These are phyloP conservation scores for Colletotrichum cereale DNA, from an alignment of 2,329 filamentous ascomycete genomes.

Conservation along the genomic window DNA sequence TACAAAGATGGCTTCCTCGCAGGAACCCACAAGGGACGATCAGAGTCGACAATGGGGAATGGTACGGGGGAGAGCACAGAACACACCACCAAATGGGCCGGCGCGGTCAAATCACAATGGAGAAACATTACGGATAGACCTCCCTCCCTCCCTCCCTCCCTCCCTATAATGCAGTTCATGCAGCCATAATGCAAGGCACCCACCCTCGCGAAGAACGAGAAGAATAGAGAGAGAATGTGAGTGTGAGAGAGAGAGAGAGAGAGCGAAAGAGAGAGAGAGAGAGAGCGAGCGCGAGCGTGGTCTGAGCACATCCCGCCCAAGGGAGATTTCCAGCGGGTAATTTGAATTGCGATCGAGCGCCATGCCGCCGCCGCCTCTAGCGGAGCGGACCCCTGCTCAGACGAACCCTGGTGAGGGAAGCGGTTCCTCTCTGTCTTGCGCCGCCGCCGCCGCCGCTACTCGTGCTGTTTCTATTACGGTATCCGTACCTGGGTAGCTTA, in stretches of 20 bases:
- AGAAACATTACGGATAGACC: slow-evolving; percentile 1
- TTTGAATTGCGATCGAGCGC: slow-evolving; percentile 39
- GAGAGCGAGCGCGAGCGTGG: slow-evolving; percentile 15
- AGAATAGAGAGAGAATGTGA: not conserved
- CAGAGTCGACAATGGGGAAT: not conserved
- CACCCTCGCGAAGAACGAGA: slow-evolving; percentile 2
- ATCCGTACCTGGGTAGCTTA: not conserved
- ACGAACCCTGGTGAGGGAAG: slow-evolving; percentile 29
- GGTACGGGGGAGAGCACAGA: not conserved
- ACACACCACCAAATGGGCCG: slow-evolving; percentile 3
- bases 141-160: not conserved
- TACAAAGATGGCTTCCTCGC: slow-evolving; percentile 2
- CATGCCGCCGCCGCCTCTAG: slow-evolving; percentile 35
- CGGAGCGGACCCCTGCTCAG: slow-evolving; percentile 32
- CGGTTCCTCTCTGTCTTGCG: slow-evolving; percentile 22
- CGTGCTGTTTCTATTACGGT: not conserved
- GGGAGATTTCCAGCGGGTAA: slow-evolving; percentile 33
- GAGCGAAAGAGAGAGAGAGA: not conserved
- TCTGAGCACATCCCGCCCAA: not conserved
- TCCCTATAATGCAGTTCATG: not conserved
- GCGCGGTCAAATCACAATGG: slow-evolving; percentile 3
- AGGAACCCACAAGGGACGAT: slow-evolving; percentile 34
- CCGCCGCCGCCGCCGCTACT: not conserved
- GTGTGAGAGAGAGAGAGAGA: not conserved
- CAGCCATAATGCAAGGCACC: not conserved